A percentile compares a stretch with the other conserved stretches of the same genome.
Conservation (phyloP, 164 flowering plant genomes). For the Stephania yunnanensis region DNA sequence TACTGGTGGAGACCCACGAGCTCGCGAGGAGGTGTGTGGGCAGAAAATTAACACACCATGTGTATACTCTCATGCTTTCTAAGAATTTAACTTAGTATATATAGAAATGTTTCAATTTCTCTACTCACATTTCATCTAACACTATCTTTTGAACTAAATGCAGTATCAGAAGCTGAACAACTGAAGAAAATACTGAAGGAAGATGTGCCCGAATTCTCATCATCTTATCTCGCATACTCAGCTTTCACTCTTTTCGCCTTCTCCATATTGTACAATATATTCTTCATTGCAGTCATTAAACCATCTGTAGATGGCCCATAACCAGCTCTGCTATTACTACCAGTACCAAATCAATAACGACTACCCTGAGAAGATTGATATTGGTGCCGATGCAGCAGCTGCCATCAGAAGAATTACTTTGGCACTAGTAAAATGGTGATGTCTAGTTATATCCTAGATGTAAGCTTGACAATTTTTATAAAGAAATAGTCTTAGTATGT, state of each 20-base stretch:
- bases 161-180: constrained; percentile 31
- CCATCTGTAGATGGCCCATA: constrained; percentile 53
- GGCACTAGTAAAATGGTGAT: too few relatives aligned
- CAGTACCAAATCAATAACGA: not conserved
- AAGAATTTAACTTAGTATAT: too few relatives aligned
- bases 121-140: not conserved
- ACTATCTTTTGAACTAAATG: constrained; percentile 11
- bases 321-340: not conserved
- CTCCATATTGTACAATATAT: constrained; percentile 50
- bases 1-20: too few relatives aligned
- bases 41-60: too few relatives aligned
- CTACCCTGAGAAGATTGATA: not conserved
- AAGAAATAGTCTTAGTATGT: not conserved
- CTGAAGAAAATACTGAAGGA: constrained; percentile 15
- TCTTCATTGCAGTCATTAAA: constrained; percentile 46
- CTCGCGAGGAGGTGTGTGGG: too few relatives aligned
- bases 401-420: too few relatives aligned
- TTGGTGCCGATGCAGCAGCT: not conserved
- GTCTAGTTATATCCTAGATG: too few relatives aligned
- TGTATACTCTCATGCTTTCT: too few relatives aligned
- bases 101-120: too few relatives aligned
- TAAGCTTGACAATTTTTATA: not conserved
- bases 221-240: constrained; percentile 27
- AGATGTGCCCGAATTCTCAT: constrained; percentile 36
- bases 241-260: constrained; percentile 37